These are phyloP conservation scores for Jamesozyma gamospora DNA, from an alignment of 805 yeast genomes.

Conservation along the genomic window DNA sequence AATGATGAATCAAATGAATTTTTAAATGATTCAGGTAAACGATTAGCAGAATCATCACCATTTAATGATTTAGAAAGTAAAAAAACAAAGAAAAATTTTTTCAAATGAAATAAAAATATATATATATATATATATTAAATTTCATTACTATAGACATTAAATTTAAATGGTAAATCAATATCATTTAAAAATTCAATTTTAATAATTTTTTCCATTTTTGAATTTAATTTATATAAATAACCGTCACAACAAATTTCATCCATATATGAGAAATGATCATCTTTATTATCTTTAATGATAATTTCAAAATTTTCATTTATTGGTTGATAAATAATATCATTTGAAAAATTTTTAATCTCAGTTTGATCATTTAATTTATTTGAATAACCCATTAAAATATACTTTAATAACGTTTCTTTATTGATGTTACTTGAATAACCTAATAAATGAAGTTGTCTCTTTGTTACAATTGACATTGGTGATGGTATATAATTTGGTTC, in stretches of 20 bases:
- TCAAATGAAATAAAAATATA: too few relatives aligned
- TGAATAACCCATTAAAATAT: slow-evolving; percentile 23
- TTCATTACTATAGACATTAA: not conserved
- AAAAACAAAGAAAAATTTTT: not conserved
- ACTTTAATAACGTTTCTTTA: slow-evolving; percentile 7
- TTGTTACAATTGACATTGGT: slow-evolving; percentile 20
- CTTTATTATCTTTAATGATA: slow-evolving; percentile 5
- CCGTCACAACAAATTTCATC: slow-evolving; percentile 28
- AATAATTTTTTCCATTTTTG: slow-evolving; percentile 4
- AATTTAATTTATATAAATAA: slow-evolving; percentile 16
- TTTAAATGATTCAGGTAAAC: not conserved
- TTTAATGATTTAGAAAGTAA: not conserved
- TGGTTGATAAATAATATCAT: slow-evolving; percentile 12
- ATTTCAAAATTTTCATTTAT: slow-evolving; percentile 12
- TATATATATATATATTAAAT: too few relatives aligned
- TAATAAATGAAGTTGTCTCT: slow-evolving; percentile 16
- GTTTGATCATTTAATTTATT: slow-evolving; percentile 7
- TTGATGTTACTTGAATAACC: slow-evolving; percentile 15
- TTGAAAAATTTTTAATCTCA: not conserved
- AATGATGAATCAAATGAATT: not conserved
- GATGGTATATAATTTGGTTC: slow-evolving; percentile 25
- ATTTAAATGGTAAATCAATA: slow-evolving; percentile 1
- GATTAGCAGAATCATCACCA: not conserved
- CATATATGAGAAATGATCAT: slow-evolving; percentile 5
- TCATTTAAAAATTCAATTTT: slow-evolving; percentile 7